A percentile compares a stretch with the other conserved stretches of the same genome.
Evolutionary conservation across 305 asterid species (phyloP).

Genomic region (Fraxinus dipetala): DNA sequence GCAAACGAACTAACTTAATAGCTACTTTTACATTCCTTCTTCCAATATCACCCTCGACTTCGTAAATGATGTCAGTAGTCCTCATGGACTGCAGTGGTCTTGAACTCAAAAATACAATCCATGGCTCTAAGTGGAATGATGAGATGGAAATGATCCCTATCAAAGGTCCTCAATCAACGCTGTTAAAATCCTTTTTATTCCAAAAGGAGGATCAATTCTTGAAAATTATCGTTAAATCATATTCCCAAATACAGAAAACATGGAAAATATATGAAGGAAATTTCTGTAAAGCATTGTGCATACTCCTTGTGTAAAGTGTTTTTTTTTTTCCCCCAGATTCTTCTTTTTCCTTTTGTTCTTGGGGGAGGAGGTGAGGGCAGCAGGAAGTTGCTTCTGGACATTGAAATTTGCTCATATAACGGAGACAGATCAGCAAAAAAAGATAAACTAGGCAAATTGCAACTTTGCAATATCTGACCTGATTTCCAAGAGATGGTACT

Average conservation of each 20-base stretch:
- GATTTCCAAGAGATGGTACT: conserved; percentile 83
- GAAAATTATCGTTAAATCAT: neutral
- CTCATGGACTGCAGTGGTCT: too few relatives aligned
- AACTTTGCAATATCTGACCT: conserved; percentile 43
- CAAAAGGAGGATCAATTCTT: neutral
- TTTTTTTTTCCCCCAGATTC: neutral
- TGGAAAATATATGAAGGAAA: neutral
- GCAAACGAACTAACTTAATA: neutral
- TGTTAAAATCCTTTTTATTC: neutral
- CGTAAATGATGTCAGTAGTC: neutral
- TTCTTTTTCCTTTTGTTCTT: neutral
- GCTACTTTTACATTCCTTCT: neutral
- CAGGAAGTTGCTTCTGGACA: neutral
- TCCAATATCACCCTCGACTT: neutral
- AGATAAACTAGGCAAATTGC: neutral
- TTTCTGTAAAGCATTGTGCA: neutral
- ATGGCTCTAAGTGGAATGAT: too few relatives aligned
- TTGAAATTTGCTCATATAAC: neutral
- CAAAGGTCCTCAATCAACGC: too few relatives aligned
- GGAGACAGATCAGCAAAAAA: neutral
- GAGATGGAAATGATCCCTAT: too few relatives aligned
- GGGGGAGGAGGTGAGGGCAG: neutral
- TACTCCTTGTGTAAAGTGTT: neutral
- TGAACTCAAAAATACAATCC: too few relatives aligned
- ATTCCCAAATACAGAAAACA: neutral